These are phyloP conservation scores for Filosporella fistucella DNA, from an alignment of 495 filamentous ascomycete species.

Conservation along the genomic window DNA sequence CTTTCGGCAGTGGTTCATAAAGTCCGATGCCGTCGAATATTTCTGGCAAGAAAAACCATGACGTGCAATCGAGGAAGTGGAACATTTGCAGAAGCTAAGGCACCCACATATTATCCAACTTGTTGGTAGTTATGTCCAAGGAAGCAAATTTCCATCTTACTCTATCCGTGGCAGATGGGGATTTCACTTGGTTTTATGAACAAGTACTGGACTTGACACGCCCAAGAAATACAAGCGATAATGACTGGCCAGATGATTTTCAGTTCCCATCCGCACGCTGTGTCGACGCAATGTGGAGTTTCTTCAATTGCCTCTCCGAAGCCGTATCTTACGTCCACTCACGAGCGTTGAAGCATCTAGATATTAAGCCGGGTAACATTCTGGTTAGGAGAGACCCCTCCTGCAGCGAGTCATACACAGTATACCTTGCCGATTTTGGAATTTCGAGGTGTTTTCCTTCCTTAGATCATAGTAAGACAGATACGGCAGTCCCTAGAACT, in stretches of 20 bases:
- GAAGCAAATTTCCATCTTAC: background rate
- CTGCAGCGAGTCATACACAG: too few species aligned
- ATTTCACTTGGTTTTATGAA: background rate
- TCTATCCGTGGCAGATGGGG: background rate
- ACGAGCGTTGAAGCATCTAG: background rate
- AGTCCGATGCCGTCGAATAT: too few species aligned
- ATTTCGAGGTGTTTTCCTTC: background rate
- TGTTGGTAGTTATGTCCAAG: background rate
- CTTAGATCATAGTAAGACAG: background rate
- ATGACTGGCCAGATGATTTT: background rate
- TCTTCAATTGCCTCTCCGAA: background rate
- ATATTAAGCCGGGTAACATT: background rate
- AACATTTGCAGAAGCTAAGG: background rate
- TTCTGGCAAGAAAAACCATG: too few species aligned
- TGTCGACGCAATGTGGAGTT: background rate
- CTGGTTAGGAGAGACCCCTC: background rate
- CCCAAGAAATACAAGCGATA: too few species aligned
- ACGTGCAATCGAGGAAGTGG: too few species aligned
- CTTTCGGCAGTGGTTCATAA: too few species aligned
- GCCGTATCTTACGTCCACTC: background rate
- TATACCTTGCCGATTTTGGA: background rate
- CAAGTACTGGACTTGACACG: too few species aligned
- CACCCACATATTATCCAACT: background rate
- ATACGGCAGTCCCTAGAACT: background rate
- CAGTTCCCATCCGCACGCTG: background rate